Conservation (phyloP, 139 green algal species). For the Picochlorum sp. region DNA sequence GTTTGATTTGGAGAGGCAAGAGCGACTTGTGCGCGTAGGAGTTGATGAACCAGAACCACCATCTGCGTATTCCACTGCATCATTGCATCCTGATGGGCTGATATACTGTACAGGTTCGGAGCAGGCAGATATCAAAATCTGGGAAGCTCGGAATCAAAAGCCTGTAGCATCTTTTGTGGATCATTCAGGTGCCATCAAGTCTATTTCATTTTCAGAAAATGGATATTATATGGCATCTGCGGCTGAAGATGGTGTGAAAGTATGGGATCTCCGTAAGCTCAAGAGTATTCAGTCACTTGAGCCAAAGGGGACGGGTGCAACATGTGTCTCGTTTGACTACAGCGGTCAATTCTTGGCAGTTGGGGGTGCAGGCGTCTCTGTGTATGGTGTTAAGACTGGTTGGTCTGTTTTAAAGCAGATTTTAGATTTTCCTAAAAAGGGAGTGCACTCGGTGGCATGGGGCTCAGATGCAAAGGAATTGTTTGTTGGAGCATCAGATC, state of each 20-base stretch:
- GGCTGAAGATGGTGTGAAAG: slow-evolving; percentile 72
- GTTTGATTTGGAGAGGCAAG: slow-evolving; percentile 3
- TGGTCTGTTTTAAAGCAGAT: slow-evolving; percentile 56
- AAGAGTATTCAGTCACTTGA: slow-evolving; percentile 62
- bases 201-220: slow-evolving; percentile 85
- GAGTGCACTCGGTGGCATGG: slow-evolving; percentile 50
- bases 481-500: slow-evolving; percentile 67
- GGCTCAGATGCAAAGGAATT: slow-evolving; percentile 51
- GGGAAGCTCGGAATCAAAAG: slow-evolving; percentile 82
- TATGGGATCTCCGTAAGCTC: slow-evolving; percentile 98
- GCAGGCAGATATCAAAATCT: slow-evolving; percentile 63
- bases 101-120: slow-evolving; percentile 74
- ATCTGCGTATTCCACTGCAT: slow-evolving; percentile 33
- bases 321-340: slow-evolving; percentile 60
- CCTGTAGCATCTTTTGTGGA: slow-evolving; percentile 70
- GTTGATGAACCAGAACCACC: slow-evolving; percentile 15
- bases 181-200: slow-evolving; percentile 50
- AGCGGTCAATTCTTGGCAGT: slow-evolving; percentile 78
- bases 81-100: slow-evolving; percentile 80
- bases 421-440: slow-evolving; percentile 65
- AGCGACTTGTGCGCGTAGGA: slow-evolving; percentile 5
- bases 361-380: slow-evolving; percentile 55
- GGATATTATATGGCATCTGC: slow-evolving; percentile 84
- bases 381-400: slow-evolving; percentile 71
- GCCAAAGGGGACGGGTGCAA: slow-evolving; percentile 40